Conservation (phyloP, 305 asterid species). For the Fraxinus sp. region DNA sequence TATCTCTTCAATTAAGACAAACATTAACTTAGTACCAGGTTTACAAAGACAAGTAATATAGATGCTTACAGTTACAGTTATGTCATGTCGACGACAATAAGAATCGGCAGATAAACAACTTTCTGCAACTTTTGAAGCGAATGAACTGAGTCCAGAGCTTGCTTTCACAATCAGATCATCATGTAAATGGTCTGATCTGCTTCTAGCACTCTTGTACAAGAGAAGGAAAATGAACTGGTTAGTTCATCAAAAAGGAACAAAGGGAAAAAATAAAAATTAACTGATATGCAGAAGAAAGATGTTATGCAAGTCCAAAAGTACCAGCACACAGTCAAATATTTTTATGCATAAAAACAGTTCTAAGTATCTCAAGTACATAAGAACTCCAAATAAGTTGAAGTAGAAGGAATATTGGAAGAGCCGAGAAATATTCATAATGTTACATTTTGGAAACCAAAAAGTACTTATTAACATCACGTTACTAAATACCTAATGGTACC, state of each 20-base stretch:
- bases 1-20: neutral
- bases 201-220: slow-evolving; percentile 37
- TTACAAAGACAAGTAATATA: slow-evolving; percentile 5
- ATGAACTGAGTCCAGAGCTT: slow-evolving; percentile 35
- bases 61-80: slow-evolving; percentile 74
- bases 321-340: neutral
- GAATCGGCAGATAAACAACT: slow-evolving; percentile 57
- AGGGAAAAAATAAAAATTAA: neutral
- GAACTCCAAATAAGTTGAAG: neutral
- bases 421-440: neutral
- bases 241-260: slow-evolving; percentile 5
- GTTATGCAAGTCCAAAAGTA: neutral
- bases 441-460: neutral
- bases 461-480: neutral
- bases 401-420: neutral
- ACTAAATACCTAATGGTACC: neutral
- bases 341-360: neutral
- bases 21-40: neutral
- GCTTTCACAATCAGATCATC: slow-evolving; percentile 38
- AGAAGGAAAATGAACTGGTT: neutral
- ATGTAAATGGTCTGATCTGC: slow-evolving; percentile 46
- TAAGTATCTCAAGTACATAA: neutral
- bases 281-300: neutral
- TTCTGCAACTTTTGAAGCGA: slow-evolving; percentile 45
- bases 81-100: slow-evolving; percentile 78